These are phyloP conservation scores for Trichosanthes cucumerina DNA, from an alignment of 306 rosid genomes.

Conservation along the genomic window DNA sequence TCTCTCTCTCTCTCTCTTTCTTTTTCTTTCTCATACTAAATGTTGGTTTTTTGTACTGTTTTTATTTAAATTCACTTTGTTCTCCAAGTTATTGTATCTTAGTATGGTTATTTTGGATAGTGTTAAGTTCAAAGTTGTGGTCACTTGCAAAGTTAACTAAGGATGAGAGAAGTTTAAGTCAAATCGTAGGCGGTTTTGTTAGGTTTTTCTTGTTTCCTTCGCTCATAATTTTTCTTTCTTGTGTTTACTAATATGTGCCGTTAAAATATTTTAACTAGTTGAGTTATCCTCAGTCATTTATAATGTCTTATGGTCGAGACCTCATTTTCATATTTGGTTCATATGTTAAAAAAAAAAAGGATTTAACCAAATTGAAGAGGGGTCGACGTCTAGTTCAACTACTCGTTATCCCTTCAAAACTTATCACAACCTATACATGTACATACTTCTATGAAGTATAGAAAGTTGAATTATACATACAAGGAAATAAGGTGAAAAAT, in stretches of 20 bases:
- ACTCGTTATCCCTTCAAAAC: no score
- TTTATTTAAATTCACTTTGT: neutral
- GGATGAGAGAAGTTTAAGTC: neutral
- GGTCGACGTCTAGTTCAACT: no score
- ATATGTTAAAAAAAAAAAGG: neutral
- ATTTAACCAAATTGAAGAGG: neutral
- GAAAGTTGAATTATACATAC: neutral
- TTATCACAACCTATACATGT: neutral
- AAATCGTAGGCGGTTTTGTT: neutral
- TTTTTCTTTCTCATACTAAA: neutral
- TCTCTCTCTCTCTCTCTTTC: constrained; percentile 3
- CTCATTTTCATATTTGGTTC: neutral
- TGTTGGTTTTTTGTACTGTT: constrained; percentile 4
- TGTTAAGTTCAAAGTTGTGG: neutral
- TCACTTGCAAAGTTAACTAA: neutral
- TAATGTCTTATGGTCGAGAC: neutral
- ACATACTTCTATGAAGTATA: neutral
- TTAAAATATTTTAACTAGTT: no score
- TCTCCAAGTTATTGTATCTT: neutral
- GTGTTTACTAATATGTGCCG: neutral
- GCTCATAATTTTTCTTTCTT: no score
- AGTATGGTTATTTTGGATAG: neutral
- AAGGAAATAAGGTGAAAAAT: neutral
- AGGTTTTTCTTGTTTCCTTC: neutral
- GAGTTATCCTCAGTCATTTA: no score